Conservation (phyloP, 2,329 filamentous ascomycete species). For the Ilyonectria robusta region DNA sequence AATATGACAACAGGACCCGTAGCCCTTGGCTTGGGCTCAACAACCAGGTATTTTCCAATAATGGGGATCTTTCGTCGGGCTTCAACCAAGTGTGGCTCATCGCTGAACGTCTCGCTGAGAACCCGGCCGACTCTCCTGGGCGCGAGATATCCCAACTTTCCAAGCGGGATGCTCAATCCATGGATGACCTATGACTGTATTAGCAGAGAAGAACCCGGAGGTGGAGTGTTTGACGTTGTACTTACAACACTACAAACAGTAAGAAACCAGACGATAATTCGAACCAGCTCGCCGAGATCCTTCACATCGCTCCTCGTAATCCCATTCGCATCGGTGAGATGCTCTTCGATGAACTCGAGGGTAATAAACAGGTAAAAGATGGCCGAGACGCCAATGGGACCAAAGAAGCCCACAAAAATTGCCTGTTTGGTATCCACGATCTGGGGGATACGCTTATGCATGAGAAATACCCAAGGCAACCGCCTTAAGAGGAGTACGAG, state of each 20-base stretch:
- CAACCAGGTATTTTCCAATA: constrained; percentile 34
- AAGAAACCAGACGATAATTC: constrained; percentile 88
- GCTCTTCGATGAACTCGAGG: constrained; percentile 76
- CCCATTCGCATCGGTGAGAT: constrained; percentile 69
- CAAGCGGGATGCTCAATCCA: constrained; percentile 84
- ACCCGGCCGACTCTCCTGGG: constrained; percentile 70
- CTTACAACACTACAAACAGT: constrained; percentile 85
- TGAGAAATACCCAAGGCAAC: constrained; percentile 80
- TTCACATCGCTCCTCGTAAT: constrained; percentile 75
- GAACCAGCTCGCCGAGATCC: constrained; percentile 75
- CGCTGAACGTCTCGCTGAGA: constrained; percentile 44
- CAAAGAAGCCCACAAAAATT: constrained; percentile 92
- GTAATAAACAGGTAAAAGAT: constrained; percentile 91
- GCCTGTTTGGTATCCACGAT: constrained; percentile 83
- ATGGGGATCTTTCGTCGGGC: constrained; percentile 38
- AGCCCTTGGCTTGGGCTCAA: background rate
- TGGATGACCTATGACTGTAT: constrained; percentile 71
- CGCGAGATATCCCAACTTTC: constrained; percentile 75
- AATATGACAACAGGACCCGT: constrained; percentile 33
- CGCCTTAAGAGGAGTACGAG: constrained; percentile 84
- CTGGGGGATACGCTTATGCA: constrained; percentile 84
- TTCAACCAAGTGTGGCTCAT: constrained; percentile 24
- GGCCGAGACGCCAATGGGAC: constrained; percentile 90
- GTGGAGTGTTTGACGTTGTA: constrained; percentile 25
- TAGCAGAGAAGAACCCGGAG: accelerated